Percentiles rank a stretch among this genome's conserved stretches.
Evolutionary conservation across 805 yeast genomes (phyloP).

Genomic region (Saccharomycopsis microspora): DNA sequence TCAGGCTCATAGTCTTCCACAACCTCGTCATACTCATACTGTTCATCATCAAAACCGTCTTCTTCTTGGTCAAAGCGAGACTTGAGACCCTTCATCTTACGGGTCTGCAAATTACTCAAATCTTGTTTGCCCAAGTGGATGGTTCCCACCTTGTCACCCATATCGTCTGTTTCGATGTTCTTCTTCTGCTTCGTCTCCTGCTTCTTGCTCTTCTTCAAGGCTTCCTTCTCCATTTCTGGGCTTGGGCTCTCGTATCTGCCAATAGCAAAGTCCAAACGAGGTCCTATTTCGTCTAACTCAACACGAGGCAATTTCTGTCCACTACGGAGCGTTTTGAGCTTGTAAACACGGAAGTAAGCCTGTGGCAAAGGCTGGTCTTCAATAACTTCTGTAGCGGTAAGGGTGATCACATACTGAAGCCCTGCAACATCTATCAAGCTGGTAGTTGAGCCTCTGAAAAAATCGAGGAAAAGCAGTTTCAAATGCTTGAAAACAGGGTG

Average conservation of each 20-base stretch:
- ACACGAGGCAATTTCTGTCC: slow-evolving; percentile 89
- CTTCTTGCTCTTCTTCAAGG: slow-evolving; percentile 69
- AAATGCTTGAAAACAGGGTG: slow-evolving; percentile 79
- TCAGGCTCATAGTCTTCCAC: slow-evolving; percentile 1
- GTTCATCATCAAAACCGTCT: slow-evolving; percentile 29
- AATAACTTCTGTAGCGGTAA: slow-evolving; percentile 69
- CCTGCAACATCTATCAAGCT: slow-evolving; percentile 90
- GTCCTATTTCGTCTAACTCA: slow-evolving; percentile 91
- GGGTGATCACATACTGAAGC: slow-evolving; percentile 77
- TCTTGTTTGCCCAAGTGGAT: slow-evolving; percentile 96
- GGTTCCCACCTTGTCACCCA: slow-evolving; percentile 97
- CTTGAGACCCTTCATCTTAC: slow-evolving; percentile 98
- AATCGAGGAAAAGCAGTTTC: slow-evolving; percentile 82
- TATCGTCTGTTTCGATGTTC: slow-evolving; percentile 73
- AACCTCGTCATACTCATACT: slow-evolving; percentile 14
- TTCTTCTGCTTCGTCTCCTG: slow-evolving; percentile 73
- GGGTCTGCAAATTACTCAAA: slow-evolving; percentile 77
- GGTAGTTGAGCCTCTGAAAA: slow-evolving; percentile 77
- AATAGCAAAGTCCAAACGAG: slow-evolving; percentile 83
- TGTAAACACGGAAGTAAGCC: slow-evolving; percentile 85
- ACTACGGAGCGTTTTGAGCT: slow-evolving; percentile 67
- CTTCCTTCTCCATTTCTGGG: slow-evolving; percentile 87
- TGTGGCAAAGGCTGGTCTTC: slow-evolving; percentile 44
- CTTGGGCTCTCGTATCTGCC: slow-evolving; percentile 79
- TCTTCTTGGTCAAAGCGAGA: slow-evolving; percentile 65